Base-by-base conservation (phyloP, 345 rosid genomes). In the Gossypium raimondii region DNA sequence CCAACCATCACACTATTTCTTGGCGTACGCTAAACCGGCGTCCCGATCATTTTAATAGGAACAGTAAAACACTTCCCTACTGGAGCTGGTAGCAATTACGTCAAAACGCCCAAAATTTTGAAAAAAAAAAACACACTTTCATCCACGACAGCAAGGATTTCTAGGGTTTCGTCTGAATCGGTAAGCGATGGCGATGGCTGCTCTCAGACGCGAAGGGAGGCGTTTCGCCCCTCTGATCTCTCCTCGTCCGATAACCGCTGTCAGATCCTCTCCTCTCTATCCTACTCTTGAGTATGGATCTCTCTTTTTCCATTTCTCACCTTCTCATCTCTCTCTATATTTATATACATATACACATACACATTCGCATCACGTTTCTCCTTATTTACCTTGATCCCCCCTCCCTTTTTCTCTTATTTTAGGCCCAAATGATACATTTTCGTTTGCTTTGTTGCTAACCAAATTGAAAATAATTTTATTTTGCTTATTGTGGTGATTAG, bases 151-250 rank as follows among this genome's bases (percentile, higher is more conserved):
- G 43, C 72, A 24, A 24, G 18, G 56, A 16, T 68, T 68, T 51
- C 55, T 75, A 75, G 84, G 72, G 68, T 83, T 11, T 18, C 24
- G 44, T 24, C 75, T 2, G 72, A 70, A 59, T 73, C 65, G 60
- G 61, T 70, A 52, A 78, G 14, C 81, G 74, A 86, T 90, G 92
- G 92, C 94, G 51, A 88, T 90, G 92, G 85, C 94, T 81, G 86
- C 86, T 67, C 72, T 90, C 83, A 86, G 89, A 44, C 92, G 94
- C 76, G 94, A 90, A 83, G 91, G 94, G 86, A 86, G 89, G 87
- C 91, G 94, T 12, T 83, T 90, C 75, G 82, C 85, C 78, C 85
- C 90, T 78, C 83, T 88, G 65, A 78, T 85, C 77, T 75, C 85
- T 13, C 84, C 89, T 57, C 90, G 89, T n/a, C 86, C 92, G 3